These are phyloP conservation scores for Ascochyta koolunga DNA, from an alignment of 2,329 filamentous ascomycete genomes.

Conservation along the genomic window DNA sequence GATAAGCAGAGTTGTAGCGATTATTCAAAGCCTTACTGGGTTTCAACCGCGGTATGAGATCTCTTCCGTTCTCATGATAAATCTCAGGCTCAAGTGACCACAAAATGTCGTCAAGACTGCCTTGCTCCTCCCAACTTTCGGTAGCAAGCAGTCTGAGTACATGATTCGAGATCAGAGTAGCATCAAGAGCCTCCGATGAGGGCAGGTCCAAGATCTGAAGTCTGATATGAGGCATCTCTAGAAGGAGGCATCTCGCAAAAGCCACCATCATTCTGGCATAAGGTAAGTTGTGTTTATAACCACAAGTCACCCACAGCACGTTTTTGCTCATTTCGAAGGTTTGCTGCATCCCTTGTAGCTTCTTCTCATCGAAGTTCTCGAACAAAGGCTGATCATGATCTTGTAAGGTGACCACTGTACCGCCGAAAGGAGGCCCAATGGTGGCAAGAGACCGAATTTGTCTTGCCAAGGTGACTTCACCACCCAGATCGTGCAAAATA, in stretches of 20 bases:
- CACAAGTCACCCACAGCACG: constrained; percentile 21
- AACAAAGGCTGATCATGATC: constrained; percentile 7
- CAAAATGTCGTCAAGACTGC: not conserved
- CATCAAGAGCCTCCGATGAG: not conserved
- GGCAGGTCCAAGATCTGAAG: constrained; percentile 18
- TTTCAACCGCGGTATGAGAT: constrained; percentile 9
- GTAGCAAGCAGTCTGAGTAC: not conserved
- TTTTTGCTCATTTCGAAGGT: constrained; percentile 1
- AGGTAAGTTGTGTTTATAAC: constrained; percentile 5
- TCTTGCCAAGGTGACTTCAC: not conserved
- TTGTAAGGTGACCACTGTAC: not conserved
- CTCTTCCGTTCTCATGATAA: not conserved
- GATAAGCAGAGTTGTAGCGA: constrained; percentile 29
- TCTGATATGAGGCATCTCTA: constrained; percentile 11
- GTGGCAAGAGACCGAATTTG: too few species aligned
- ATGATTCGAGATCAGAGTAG: not conserved
- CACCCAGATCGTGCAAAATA: not conserved
- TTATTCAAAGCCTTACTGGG: constrained; percentile 14
- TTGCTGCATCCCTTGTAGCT: constrained; percentile 1
- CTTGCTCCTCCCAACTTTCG: not conserved
- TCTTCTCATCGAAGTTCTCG: not conserved
- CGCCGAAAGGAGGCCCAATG: not conserved
- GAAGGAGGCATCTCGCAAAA: constrained; percentile 3
- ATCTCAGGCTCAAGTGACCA: constrained; percentile 9
- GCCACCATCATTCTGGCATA: constrained; percentile 19